These are phyloP conservation scores for Iris pallida DNA, from an alignment of 116 monocot species.

Conservation along the genomic window DNA sequence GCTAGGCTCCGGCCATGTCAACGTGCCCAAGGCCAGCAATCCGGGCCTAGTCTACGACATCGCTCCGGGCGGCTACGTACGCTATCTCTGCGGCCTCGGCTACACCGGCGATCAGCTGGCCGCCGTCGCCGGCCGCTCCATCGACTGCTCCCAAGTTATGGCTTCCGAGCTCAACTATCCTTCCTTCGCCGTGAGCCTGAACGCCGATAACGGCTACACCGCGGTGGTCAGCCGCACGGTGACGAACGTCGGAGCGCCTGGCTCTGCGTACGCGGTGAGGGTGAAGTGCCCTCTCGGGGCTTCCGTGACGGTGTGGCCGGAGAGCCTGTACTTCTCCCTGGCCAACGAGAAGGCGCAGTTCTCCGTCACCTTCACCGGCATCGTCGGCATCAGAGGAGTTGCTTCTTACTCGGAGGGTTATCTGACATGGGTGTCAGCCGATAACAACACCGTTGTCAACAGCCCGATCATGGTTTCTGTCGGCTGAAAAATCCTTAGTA, in stretches of 20 bases:
- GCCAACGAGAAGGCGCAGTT: background rate
- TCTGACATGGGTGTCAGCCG: no score
- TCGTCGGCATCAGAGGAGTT: background rate
- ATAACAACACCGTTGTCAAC: no score
- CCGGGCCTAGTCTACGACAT: constrained; percentile 37
- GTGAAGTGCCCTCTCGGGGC: constrained; percentile 6
- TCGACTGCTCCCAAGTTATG: constrained; percentile 6
- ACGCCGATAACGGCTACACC: background rate
- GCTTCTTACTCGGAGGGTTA: no score
- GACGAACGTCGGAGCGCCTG: constrained; percentile 20
- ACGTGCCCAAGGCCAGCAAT: constrained; percentile 17
- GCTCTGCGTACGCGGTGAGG: constrained; percentile 1
- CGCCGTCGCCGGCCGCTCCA: background rate
- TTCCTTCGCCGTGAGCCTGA: constrained; percentile 13
- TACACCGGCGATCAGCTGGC: constrained; percentile 8
- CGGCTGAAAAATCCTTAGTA: no score
- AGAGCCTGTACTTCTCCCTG: background rate
- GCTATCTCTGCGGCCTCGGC: constrained; percentile 24
- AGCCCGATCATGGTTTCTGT: no score
- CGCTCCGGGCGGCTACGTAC: constrained; percentile 8
- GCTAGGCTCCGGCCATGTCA: constrained; percentile 29
- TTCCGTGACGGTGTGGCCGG: constrained; percentile 7
- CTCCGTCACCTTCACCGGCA: background rate
- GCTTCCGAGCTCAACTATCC: constrained; percentile 28
- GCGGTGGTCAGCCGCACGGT: constrained; percentile 14